A percentile compares a stretch with the other conserved stretches of the same genome.
Evolutionary conservation across 371 early-diverging fungal species (phyloP).

Genomic region (Smittium culicis): DNA sequence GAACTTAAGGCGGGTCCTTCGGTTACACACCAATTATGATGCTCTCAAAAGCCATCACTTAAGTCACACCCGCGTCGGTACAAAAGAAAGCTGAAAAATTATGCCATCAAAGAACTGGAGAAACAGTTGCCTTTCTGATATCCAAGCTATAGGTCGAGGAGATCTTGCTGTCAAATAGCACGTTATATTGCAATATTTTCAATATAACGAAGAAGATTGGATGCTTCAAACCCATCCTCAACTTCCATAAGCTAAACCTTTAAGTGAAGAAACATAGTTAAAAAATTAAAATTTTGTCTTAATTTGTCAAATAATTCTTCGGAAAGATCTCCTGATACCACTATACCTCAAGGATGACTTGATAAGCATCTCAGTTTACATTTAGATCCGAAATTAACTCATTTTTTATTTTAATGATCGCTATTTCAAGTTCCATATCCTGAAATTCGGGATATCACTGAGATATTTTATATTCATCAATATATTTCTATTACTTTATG

Average conservation of each 20-base stretch:
- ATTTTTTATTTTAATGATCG: background rate
- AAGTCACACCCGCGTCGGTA: background rate
- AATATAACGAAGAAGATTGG: background rate
- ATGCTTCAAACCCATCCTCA: background rate
- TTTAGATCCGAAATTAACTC: background rate
- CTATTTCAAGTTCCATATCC: background rate
- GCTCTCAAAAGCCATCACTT: too few species aligned
- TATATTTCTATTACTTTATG: background rate
- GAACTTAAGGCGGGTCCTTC: too few species aligned
- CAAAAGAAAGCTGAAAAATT: background rate
- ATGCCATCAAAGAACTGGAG: background rate
- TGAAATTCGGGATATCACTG: background rate
- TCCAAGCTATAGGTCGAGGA: background rate
- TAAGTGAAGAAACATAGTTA: too few species aligned
- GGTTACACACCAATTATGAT: too few species aligned
- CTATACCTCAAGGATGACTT: background rate
- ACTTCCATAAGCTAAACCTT: too few species aligned
- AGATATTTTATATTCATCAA: background rate
- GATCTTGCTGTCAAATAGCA: background rate
- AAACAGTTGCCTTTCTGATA: background rate
- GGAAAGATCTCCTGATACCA: background rate
- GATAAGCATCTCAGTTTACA: background rate
- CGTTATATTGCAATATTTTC: background rate
- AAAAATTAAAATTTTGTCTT: background rate
- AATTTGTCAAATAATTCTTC: background rate